These are phyloP conservation scores for Tetragonia tetragonoides DNA, from an alignment of 148 eudicot genomes.

Conservation along the genomic window DNA sequence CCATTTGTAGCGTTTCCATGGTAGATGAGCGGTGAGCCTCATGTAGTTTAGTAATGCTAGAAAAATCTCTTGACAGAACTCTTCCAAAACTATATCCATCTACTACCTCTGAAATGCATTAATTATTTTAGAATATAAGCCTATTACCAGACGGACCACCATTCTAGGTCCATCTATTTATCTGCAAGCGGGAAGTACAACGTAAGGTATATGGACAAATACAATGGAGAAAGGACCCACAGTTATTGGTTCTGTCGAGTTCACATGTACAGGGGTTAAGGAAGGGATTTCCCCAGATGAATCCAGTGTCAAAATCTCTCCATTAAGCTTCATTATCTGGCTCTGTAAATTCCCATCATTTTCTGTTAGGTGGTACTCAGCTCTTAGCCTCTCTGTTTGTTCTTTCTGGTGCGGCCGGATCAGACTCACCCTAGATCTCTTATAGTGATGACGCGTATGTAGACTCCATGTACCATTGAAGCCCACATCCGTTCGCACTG, in stretches of 20 bases:
- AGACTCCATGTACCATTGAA: constrained; percentile 32
- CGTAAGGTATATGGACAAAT: constrained; percentile 60
- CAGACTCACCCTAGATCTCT: constrained; percentile 13
- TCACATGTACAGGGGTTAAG: constrained; percentile 47
- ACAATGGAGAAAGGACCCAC: constrained; percentile 71
- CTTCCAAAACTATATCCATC: background rate
- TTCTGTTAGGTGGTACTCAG: constrained; percentile 81
- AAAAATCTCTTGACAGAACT: background rate
- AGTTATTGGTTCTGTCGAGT: constrained; percentile 51
- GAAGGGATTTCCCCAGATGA: constrained; percentile 62
- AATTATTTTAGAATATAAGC: background rate
- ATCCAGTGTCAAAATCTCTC: constrained; percentile 43
- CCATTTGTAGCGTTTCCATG: too few species aligned
- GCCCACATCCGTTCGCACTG: constrained; percentile 37
- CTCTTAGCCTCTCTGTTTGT: constrained; percentile 33
- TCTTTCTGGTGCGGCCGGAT: constrained; percentile 22
- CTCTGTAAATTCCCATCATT: constrained; percentile 65
- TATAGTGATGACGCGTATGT: constrained; percentile 6
- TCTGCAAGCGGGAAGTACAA: constrained; percentile 65
- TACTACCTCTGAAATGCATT: constrained; percentile 6
- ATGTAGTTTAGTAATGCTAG: too few species aligned
- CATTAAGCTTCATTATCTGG: constrained; percentile 72
- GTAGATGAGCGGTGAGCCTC: too few species aligned
- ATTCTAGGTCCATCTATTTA: constrained; percentile 35
- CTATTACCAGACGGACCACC: constrained; percentile 17